Evolutionary conservation across 805 yeast genomes (phyloP).

Genomic region (Alloascoidea hylecoeti): DNA sequence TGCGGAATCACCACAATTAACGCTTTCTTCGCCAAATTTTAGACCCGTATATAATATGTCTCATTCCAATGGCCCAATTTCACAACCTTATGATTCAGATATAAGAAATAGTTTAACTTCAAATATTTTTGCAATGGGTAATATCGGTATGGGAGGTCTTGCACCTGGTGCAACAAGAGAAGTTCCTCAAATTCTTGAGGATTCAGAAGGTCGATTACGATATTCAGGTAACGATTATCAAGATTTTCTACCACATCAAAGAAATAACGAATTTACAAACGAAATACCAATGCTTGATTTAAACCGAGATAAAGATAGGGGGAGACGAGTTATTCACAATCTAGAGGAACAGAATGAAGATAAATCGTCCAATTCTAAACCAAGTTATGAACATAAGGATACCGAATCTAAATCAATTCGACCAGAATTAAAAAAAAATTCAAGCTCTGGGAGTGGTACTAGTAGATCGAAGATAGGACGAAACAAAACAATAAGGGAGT

Average conservation of each 20-base stretch:
- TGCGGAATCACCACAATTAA: background rate
- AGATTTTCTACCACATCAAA: conserved; percentile 5
- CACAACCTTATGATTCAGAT: no score
- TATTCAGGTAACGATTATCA: background rate
- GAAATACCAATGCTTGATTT: background rate
- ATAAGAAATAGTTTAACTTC: no score
- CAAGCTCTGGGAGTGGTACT: background rate
- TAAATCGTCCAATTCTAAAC: background rate
- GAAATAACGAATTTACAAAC: background rate
- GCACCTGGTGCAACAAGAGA: conserved; percentile 16
- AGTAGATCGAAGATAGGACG: background rate
- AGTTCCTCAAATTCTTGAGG: conserved; percentile 3
- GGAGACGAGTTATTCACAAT: background rate
- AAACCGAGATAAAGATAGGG: no score
- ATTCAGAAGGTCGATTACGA: conserved; percentile 8
- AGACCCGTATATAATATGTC: no score
- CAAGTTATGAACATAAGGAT: background rate
- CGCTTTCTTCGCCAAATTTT: background rate
- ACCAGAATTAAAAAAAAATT: background rate
- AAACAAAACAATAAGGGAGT: no score
- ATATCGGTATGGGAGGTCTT: conserved; percentile 14
- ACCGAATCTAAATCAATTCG: background rate
- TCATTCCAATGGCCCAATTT: no score
- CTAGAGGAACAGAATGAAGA: background rate
- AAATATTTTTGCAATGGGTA: background rate